These are phyloP conservation scores for Oryza meridionalis DNA, from an alignment of 176 grass and related monocot species.

Conservation along the genomic window DNA sequence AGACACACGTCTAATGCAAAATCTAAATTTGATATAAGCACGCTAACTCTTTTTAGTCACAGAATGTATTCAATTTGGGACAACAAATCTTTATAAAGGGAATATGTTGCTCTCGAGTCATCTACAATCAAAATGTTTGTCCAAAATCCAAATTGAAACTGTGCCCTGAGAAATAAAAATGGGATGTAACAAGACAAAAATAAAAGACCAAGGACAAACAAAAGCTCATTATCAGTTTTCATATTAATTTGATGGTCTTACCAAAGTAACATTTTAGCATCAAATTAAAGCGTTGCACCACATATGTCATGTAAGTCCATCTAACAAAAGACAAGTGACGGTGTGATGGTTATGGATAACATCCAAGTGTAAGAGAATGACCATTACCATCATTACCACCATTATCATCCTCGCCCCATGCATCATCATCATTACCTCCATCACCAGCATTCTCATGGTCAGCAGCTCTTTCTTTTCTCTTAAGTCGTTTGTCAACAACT, in stretches of 20 bases:
- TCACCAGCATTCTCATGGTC: conserved; percentile 46
- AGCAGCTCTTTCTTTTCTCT: conserved; percentile 56
- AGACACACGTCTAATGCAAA: background rate
- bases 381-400: conserved; percentile 33
- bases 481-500: conserved; percentile 82
- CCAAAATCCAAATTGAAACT: background rate
- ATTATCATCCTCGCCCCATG: conserved; percentile 35
- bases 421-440: conserved; percentile 51
- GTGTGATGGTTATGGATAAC: background rate
- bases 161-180: background rate
- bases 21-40: background rate
- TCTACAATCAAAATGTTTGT: background rate
- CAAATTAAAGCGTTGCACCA: conserved; percentile 5
- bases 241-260: background rate
- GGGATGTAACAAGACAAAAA: background rate
- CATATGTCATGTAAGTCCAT: conserved; percentile 14
- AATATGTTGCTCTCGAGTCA: background rate
- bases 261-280: background rate
- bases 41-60: conserved; percentile 10
- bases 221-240: background rate
- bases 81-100: background rate
- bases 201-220: background rate
- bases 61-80: background rate
- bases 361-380: conserved; percentile 11
- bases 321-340: background rate